Evolutionary conservation across 75 land plant genomes (phyloP).

Genomic region (Picea sitchensis): DNA sequence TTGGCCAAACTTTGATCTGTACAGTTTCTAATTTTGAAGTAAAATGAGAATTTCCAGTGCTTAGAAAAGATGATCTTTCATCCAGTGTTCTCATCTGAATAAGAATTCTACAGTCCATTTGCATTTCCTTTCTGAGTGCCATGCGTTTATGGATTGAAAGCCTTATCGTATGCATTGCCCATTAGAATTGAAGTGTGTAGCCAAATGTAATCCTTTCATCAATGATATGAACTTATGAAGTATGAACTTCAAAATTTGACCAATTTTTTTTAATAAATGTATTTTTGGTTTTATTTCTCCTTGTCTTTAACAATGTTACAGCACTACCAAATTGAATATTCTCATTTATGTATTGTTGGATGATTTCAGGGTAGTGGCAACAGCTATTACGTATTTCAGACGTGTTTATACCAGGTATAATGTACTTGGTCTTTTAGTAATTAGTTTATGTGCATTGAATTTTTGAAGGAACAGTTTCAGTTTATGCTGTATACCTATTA

Average conservation of each 20-base stretch:
- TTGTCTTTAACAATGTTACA: background rate
- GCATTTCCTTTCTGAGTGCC: too few species aligned
- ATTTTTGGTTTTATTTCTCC: slow-evolving; percentile 1
- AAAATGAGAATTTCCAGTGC: too few species aligned
- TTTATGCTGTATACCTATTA: background rate
- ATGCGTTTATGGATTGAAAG: too few species aligned
- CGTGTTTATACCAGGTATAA: slow-evolving; percentile 70
- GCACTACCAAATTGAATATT: background rate
- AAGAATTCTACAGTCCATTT: too few species aligned
- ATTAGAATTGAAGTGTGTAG: background rate
- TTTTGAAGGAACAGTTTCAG: background rate
- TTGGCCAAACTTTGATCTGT: too few species aligned
- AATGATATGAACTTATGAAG: background rate
- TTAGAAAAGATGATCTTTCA: too few species aligned
- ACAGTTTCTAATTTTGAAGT: too few species aligned
- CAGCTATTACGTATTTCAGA: slow-evolving; percentile 76
- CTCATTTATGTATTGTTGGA: background rate
- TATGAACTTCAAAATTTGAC: background rate
- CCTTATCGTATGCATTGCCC: too few species aligned
- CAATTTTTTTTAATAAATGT: background rate
- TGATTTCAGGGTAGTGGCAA: slow-evolving; percentile 70
- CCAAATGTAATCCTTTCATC: background rate
- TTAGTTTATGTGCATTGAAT: background rate
- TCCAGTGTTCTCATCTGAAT: too few species aligned
- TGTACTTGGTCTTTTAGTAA: background rate